Percentiles rank a stretch among this genome's conserved stretches.
Evolutionary conservation across 2,329 filamentous ascomycete genomes (phyloP).

Genomic region (Ceratocystis eucalypticola): DNA sequence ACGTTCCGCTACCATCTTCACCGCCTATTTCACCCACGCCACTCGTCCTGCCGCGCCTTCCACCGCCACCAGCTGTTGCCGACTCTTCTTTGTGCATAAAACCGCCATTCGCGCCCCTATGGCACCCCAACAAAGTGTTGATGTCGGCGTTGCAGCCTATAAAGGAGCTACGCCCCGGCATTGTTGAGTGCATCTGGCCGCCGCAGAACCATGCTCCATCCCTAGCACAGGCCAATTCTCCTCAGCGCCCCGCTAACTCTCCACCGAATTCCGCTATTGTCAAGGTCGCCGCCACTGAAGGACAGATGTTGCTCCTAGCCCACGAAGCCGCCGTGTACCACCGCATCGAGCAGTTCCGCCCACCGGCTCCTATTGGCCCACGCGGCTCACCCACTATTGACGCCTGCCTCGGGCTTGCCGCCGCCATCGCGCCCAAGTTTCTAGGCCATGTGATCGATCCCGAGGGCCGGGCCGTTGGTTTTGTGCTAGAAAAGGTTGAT

Average conservation of each 20-base stretch:
- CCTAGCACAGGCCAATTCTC: neutral
- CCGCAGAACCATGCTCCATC: neutral
- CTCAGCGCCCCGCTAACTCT: neutral
- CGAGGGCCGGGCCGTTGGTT: conserved; percentile 5
- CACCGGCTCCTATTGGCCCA: neutral
- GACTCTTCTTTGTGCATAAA: neutral
- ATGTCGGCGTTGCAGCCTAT: neutral
- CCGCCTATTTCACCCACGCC: neutral
- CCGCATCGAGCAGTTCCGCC: neutral
- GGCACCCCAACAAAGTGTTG: conserved; percentile 1
- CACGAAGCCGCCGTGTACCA: conserved; percentile 8
- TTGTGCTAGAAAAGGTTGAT: neutral
- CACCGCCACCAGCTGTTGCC: neutral
- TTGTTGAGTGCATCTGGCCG: conserved; percentile 5
- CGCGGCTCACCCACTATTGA: neutral
- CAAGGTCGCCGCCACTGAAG: conserved; percentile 7
- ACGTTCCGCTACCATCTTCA: neutral
- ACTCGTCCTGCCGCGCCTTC: neutral
- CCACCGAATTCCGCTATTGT: neutral
- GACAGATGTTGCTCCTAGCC: neutral
- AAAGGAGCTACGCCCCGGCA: neutral
- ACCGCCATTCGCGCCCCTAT: neutral
- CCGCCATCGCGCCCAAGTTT: conserved; percentile 6
- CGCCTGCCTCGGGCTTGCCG: neutral
- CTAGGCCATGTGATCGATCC: conserved; percentile 8